Evolutionary conservation across 306 rosid species (phyloP), one percentile per base, ranked within the genome.

Genomic region (Spatholobus suberectus): DNA sequence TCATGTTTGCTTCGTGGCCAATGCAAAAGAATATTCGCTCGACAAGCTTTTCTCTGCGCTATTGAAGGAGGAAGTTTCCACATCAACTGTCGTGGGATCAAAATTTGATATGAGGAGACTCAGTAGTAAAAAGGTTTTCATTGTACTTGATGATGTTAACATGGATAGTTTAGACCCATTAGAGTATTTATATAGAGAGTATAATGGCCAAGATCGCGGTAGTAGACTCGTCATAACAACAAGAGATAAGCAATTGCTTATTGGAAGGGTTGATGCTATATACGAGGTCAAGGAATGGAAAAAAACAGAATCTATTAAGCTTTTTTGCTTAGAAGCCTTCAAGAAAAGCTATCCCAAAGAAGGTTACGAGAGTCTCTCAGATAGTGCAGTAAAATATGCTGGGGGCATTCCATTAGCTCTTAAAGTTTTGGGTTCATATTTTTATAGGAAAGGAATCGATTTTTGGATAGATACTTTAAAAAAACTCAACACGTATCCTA

Each of bases 221-320:
- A 85, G 82, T 21, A 85, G 20, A 61, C 54, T 85, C 27, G 29
- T 85, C 5, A 59, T 80, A 18, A 80, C 79, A 59, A 75, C 82
- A 44, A 49, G 70, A 47, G 5, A 80, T 5, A 58, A 5, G 27
- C 79, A 85, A 1, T 20, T 75, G 79, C 79, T 85, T 1, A 4
- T 0, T 3, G 63, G 3, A 13, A 76, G 65, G 49, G 82, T 59
- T 81, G 15, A 61, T 15, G 0, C 0, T 11, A 76, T 85, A 29
- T 62, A 76, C 1, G 3, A 69, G 24, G 82, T 85, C 15, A 1
- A 54, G 27, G 0, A 41, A n/a, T 73, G 61, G 84, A 2, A 43
- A 1, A 0, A 0, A 23, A 0, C 0, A 6, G 44, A 73, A n/a
- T 79, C 84, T n/a, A 57, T 73, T 0, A 1, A 20, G 27, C 81